Evolutionary conservation across 2,329 filamentous ascomycete genomes (phyloP), one percentile per base, ranked within the genome.

Genomic region (Beauveria sp.): DNA sequence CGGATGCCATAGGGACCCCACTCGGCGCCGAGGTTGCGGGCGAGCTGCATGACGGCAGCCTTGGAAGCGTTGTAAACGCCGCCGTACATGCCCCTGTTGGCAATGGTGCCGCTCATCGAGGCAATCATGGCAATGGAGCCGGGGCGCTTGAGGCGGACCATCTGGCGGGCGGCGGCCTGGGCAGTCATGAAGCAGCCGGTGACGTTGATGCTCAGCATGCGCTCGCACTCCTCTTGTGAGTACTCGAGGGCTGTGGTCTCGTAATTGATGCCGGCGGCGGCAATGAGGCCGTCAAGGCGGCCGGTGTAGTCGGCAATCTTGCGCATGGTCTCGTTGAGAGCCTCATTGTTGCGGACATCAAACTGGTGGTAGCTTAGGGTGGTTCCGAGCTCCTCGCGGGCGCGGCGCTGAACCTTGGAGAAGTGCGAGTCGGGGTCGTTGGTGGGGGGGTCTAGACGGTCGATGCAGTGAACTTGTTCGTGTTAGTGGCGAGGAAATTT

Each of bases 181-280:
- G 91, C 91, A 65, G 91, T 96, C 83, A 93, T 85, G 76, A 91
- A 90, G 31, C 83, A 86, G 14, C 92, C 93, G n/a, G 87, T 95
- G 67, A 96, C 81, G 75, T 97, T 96, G 70, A 93, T 88, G 69
- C 89, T 84, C 74, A 96, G 82, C 79, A 96, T 90, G 74, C 86
- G 83, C 72, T 92, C 86, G 71, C 86, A 85, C 71, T 91, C 89
- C 70, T 88, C 81, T 24, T 89, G 85, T 26, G 84, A 83, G 71
- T 96, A 96, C 54, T 96, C 91, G 60, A 96, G 79, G 1, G 93
- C 91, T 0, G 90, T 76, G 0, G 86, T 91, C 76, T 96, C 91
- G 74, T 96, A 89, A 75, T 96, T 90, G 68, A 91, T 89, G 6
- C 84, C 85, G 0, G 85, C 84, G 1, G 83, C 83, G 2, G 84